Base-by-base conservation (phyloP, 139 green algal genomes). In the Chlamydomonas sp. region DNA sequence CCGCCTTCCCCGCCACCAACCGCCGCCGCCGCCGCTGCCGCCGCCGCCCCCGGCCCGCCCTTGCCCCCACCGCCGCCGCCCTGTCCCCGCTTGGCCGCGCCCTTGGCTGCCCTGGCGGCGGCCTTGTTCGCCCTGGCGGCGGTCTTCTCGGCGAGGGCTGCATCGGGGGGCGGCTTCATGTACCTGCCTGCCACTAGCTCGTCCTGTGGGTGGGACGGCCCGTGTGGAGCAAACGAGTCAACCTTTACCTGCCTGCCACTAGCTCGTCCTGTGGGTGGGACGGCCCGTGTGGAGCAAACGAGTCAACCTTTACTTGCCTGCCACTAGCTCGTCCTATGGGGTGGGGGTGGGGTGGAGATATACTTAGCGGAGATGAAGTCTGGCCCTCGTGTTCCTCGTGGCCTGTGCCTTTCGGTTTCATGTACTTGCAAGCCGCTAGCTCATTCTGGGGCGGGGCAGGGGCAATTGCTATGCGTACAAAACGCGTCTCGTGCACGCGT, bases 321-420 rank as follows among this genome's bases (percentile, higher is more conserved):
- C 64, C 1, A 97, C 91, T 16, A 98, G 89, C 87, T 98, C 96
- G 1, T 96, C 94, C 93, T 97, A 92, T 2, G 66, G 12, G 66
- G 66, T 10, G 66, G 12, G 12, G 9, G 66, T 10, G 66, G 66
- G 12, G 12, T 71, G 83, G 3, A 85, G 14, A n/a, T 0, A 49
- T 49, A 49, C 31, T 49, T 49, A 49, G 31, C 31, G 31, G 31
- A 49, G 31, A 49, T 49, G 31, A 49, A 49, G 31, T 49, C 31
- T 49, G 31, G 31, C 31, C 31, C 31, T 49, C 31, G 31, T 49
- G 31, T 49, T 49, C 31, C 31, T 49, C 31, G 31, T 49, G 31
- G 31, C 31, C 31, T 49, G 31, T 49, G 31, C 31, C 31, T 49
- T 49, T 49, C 31, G 31, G 31, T 49, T 49, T 49, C 31, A 49